Evolutionary conservation across 2,329 filamentous ascomycete species (phyloP).

Genomic region (Leptoxyphium fumago): DNA sequence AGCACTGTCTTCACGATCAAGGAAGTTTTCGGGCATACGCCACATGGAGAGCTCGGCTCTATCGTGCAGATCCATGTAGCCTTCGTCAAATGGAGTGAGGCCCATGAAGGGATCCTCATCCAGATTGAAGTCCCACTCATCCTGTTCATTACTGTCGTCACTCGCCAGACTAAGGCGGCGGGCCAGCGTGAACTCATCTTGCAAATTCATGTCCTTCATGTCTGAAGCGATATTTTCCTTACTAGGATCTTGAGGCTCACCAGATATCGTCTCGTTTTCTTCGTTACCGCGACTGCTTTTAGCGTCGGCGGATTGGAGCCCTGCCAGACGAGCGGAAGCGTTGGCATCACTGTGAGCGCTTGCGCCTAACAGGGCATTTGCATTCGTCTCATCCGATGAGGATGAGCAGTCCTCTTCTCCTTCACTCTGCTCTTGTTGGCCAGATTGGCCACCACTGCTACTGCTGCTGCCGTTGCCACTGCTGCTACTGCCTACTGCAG

Average conservation of each 20-base stretch:
- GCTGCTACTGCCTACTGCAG: conserved; percentile 2
- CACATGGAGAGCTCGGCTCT: conserved; percentile 18
- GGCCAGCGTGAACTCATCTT: conserved; percentile 6
- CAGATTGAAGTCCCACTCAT: conserved; percentile 5
- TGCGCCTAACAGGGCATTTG: conserved; percentile 18
- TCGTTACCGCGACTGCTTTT: not conserved
- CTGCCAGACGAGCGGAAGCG: conserved; percentile 14
- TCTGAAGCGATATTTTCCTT: conserved; percentile 1
- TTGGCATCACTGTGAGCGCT: conserved; percentile 2
- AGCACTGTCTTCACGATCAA: conserved; percentile 8
- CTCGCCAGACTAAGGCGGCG: conserved; percentile 13
- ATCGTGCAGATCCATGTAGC: conserved; percentile 13
- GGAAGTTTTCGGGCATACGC: conserved; percentile 8
- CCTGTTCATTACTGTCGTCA: conserved; percentile 6
- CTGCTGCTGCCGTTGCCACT: conserved; percentile 5
- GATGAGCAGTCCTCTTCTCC: conserved; percentile 9
- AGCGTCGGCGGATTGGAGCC: conserved; percentile 3
- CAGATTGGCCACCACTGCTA: conserved; percentile 4
- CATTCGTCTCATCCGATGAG: conserved; percentile 13
- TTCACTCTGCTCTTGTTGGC: conserved; percentile 11
- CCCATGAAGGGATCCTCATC: conserved; percentile 18
- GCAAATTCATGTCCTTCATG: conserved; percentile 12
- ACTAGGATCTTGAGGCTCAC: not conserved
- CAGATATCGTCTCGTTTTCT: not conserved
- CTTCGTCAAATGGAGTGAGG: conserved; percentile 8